Percentiles rank a stretch among this genome's conserved stretches.
These are phyloP conservation scores for Puccinia hordei DNA, from an alignment of 1,284 basidiomycete species.

Conservation along the genomic window DNA sequence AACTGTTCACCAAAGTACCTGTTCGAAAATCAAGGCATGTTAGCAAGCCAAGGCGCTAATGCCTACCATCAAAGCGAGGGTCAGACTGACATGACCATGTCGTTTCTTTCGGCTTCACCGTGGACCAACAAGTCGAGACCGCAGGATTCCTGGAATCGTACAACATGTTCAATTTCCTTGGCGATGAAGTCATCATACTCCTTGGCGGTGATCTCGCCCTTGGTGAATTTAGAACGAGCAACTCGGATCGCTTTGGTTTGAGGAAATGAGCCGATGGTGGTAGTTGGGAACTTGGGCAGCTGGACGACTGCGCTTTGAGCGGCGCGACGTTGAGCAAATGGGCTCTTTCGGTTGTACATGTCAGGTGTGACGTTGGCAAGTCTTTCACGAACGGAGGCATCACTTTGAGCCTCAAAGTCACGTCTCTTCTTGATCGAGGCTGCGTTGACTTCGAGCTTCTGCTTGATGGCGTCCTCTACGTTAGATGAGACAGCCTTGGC, in stretches of 20 bases:
- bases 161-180: slow-evolving; percentile 92
- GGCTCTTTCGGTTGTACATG: slow-evolving; percentile 84
- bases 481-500: slow-evolving; percentile 71
- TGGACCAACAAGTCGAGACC: slow-evolving; percentile 97
- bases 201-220: slow-evolving; percentile 81
- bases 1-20: slow-evolving; percentile 99
- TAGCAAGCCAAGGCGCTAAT: neutral
- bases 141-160: slow-evolving; percentile 93
- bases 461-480: slow-evolving; percentile 66
- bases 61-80: neutral
- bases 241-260: slow-evolving; percentile 98
- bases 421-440: slow-evolving; percentile 91
- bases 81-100: slow-evolving; percentile 60
- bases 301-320: slow-evolving; percentile 85
- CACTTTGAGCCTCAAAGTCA: slow-evolving; percentile 90
- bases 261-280: slow-evolving; percentile 83
- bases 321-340: slow-evolving; percentile 83
- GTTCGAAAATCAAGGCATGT: slow-evolving; percentile 51
- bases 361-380: slow-evolving; percentile 87
- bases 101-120: slow-evolving; percentile 76
- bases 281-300: slow-evolving; percentile 96
- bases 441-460: slow-evolving; percentile 81
- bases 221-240: slow-evolving; percentile 90
- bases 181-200: slow-evolving; percentile 98
- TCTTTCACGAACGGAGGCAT: slow-evolving; percentile 93